phyloP scores from a whole-genome alignment of 768 basidiomycete genomes.

The Tylopilus sp. region DNA sequence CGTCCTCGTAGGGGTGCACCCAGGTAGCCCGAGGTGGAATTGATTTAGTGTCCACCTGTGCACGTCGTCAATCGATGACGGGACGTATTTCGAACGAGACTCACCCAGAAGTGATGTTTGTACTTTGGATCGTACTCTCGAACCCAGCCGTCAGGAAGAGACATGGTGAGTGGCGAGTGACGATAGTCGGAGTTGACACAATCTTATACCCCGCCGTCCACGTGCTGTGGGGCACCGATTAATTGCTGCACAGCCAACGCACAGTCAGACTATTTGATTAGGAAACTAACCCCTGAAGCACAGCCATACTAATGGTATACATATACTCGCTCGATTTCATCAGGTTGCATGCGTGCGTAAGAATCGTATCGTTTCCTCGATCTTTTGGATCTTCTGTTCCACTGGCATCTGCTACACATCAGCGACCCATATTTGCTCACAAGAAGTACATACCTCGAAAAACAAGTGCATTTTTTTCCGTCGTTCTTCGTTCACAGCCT shows the following conservation, averaged over 20 bases:
- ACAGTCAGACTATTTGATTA: neutral
- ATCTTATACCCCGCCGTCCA: neutral
- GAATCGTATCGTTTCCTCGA: slow-evolving; percentile 45
- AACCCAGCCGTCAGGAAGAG: slow-evolving; percentile 59
- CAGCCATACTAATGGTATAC: slow-evolving; percentile 1
- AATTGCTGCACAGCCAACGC: slow-evolving; percentile 10
- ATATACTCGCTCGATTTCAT: no score
- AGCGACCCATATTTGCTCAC: neutral
- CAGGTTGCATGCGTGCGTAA: slow-evolving; percentile 26
- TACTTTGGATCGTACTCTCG: slow-evolving; percentile 41
- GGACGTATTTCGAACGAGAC: neutral
- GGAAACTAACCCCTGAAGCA: neutral
- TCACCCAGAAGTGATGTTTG: slow-evolving; percentile 50
- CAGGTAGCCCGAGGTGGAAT: slow-evolving; percentile 65
- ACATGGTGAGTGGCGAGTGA: slow-evolving; percentile 11
- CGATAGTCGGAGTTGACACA: neutral
- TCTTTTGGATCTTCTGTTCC: slow-evolving; percentile 49
- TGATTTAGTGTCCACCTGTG: slow-evolving; percentile 60
- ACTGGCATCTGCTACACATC: slow-evolving; percentile 46
- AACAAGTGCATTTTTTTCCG: slow-evolving; percentile 48
- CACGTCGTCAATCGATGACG: neutral
- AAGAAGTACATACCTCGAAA: slow-evolving; percentile 39
- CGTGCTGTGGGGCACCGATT: slow-evolving; percentile 12
- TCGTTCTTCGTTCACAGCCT: slow-evolving; percentile 37
- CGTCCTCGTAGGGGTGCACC: slow-evolving; percentile 71